Evolutionary conservation across 1,284 basidiomycete genomes (phyloP).

Genomic region (Papiliotrema terrestris): DNA sequence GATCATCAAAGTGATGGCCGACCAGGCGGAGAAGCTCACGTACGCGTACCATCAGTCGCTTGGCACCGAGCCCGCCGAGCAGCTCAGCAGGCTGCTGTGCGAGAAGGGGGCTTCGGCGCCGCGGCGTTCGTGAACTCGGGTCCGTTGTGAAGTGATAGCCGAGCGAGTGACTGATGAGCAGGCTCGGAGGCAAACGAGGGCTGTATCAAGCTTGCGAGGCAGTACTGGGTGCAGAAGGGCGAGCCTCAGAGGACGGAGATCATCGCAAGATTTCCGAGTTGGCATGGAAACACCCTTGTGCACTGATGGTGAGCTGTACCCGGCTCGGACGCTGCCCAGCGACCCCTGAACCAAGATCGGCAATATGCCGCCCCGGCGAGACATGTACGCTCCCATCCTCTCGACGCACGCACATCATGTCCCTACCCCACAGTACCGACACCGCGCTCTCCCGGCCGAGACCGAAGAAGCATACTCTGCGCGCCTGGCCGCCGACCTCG

Average conservation of each 20-base stretch:
- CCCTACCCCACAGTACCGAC: slow-evolving; percentile 71
- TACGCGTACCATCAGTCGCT: slow-evolving; percentile 21
- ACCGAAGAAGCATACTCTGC: slow-evolving; percentile 73
- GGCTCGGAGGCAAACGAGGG: slow-evolving; percentile 74
- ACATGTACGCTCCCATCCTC: slow-evolving; percentile 22
- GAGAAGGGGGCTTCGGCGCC: slow-evolving; percentile 52
- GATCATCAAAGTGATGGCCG: slow-evolving; percentile 23
- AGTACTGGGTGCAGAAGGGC: slow-evolving; percentile 60
- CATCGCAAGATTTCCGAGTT: slow-evolving; percentile 73
- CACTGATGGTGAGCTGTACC: too few relatives aligned
- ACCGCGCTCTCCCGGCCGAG: slow-evolving; percentile 66
- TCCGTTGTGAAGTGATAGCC: too few relatives aligned
- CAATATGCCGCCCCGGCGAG: slow-evolving; percentile 14
- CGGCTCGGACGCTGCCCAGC: too few relatives aligned
- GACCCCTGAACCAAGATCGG: too few relatives aligned
- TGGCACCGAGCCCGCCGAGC: slow-evolving; percentile 24
- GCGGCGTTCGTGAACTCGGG: slow-evolving; percentile 26
- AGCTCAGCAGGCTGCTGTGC: slow-evolving; percentile 59
- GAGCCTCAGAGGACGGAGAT: slow-evolving; percentile 68
- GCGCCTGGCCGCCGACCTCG: slow-evolving; percentile 70
- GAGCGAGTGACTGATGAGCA: slow-evolving; percentile 26
- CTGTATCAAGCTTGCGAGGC: slow-evolving; percentile 70
- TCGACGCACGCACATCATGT: slow-evolving; percentile 17
- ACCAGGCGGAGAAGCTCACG: slow-evolving; percentile 66
- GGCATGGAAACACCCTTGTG: slow-evolving; percentile 83